Conservation (phyloP, 2,329 filamentous ascomycete genomes). For the Alternaria novae-zelandiae region DNA sequence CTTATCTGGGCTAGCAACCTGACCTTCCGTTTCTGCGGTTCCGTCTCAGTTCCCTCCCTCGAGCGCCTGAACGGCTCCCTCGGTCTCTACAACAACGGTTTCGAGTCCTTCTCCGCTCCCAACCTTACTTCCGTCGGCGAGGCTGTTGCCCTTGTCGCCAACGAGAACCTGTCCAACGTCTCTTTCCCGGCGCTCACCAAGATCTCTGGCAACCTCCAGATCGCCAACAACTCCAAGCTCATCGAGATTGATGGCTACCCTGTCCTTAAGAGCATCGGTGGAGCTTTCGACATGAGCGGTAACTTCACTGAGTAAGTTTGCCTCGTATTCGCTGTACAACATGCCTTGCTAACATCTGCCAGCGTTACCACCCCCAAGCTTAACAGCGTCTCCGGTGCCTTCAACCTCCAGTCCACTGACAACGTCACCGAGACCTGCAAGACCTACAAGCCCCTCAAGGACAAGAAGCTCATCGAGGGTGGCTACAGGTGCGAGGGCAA, state of each 20-base stretch:
- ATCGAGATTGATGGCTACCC: slow-evolving; percentile 70
- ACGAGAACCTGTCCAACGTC: slow-evolving; percentile 71
- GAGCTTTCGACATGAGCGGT: slow-evolving; percentile 84
- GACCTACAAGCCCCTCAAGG: slow-evolving; percentile 54
- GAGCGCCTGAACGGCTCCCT: slow-evolving; percentile 76
- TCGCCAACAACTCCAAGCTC: slow-evolving; percentile 89
- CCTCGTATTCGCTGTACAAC: background rate
- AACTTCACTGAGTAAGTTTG: slow-evolving; percentile 78
- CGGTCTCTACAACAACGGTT: slow-evolving; percentile 82
- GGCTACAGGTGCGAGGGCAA: slow-evolving; percentile 51
- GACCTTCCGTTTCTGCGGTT: slow-evolving; percentile 80
- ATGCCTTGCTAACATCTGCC: slow-evolving; percentile 37
- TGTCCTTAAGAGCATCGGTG: slow-evolving; percentile 70
- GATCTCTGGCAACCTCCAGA: slow-evolving; percentile 79
- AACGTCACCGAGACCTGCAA: slow-evolving; percentile 51
- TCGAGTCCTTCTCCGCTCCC: slow-evolving; percentile 66
- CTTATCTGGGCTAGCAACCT: slow-evolving; percentile 80
- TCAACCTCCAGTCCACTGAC: slow-evolving; percentile 57
- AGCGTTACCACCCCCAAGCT: slow-evolving; percentile 73
- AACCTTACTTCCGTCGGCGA: slow-evolving; percentile 73
- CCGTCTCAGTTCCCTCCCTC: slow-evolving; percentile 75
- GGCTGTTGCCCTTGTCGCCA: slow-evolving; percentile 64
- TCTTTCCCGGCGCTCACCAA: slow-evolving; percentile 71
- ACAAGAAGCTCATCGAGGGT: slow-evolving; percentile 52
- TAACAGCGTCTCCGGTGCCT: slow-evolving; percentile 55